These are phyloP conservation scores for Colletotrichum cordylinicola DNA, from an alignment of 2,329 filamentous ascomycete species.

Conservation along the genomic window DNA sequence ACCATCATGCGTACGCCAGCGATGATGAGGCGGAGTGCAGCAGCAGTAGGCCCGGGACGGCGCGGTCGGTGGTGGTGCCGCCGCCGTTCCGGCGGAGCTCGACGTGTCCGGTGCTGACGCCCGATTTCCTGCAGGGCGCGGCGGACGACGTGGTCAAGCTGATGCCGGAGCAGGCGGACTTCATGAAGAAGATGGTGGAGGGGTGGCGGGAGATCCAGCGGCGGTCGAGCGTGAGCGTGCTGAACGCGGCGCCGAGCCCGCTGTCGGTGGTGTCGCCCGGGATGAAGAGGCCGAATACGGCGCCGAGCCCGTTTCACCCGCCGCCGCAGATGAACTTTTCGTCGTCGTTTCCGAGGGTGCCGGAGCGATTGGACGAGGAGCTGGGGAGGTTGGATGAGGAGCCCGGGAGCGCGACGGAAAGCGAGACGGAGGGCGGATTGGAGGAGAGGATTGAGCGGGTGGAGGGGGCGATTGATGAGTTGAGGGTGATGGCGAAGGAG, in stretches of 20 bases:
- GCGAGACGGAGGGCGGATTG: neutral
- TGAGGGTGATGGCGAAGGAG: slow-evolving; percentile 7
- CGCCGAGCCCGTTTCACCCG: neutral
- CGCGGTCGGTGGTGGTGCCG: neutral
- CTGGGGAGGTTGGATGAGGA: neutral
- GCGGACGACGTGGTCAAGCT: slow-evolving; percentile 17
- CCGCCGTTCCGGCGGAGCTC: slow-evolving; percentile 7
- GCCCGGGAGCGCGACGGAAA: neutral
- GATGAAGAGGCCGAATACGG: slow-evolving; percentile 9
- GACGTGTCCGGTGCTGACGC: slow-evolving; percentile 8
- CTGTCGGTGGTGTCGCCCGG: neutral
- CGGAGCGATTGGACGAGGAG: neutral
- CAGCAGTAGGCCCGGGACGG: slow-evolving; percentile 1
- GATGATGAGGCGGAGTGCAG: neutral
- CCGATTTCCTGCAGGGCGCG: slow-evolving; percentile 10
- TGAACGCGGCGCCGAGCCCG: neutral
- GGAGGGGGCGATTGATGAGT: slow-evolving; percentile 3
- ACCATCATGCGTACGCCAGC: neutral
- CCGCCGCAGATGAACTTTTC: slow-evolving; percentile 4
- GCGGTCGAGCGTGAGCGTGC: neutral
- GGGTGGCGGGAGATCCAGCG: slow-evolving; percentile 17
- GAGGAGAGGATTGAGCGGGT: neutral
- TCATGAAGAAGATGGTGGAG: slow-evolving; percentile 18
- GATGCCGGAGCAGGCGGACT: slow-evolving; percentile 18
- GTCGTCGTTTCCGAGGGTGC: slow-evolving; percentile 12